Conservation (phyloP, 805 yeast species). For the Schizosaccharomyces cryophilus region DNA sequence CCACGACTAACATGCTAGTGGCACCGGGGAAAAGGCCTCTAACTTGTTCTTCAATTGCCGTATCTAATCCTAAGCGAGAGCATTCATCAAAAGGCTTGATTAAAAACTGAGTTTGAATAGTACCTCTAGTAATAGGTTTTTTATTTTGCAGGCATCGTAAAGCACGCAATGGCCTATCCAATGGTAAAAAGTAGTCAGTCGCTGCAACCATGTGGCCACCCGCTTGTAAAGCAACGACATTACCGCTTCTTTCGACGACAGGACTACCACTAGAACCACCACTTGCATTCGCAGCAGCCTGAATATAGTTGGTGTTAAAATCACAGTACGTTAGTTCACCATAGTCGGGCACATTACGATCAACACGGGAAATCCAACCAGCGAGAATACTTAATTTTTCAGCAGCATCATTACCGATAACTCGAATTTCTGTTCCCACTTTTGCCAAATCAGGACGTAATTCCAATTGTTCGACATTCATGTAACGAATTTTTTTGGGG, state of each 20-base stretch:
- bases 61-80: slow-evolving; percentile 56
- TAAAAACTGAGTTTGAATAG: slow-evolving; percentile 75
- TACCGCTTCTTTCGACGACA: slow-evolving; percentile 70
- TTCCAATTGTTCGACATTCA: slow-evolving; percentile 39
- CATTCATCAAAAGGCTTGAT: slow-evolving; percentile 70
- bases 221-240: slow-evolving; percentile 78
- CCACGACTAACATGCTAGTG: slow-evolving; percentile 66
- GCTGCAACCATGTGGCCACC: slow-evolving; percentile 84
- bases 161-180: slow-evolving; percentile 63
- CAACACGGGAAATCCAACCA: slow-evolving; percentile 62
- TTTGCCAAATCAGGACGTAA: slow-evolving; percentile 43
- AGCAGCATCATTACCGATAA: slow-evolving; percentile 91
- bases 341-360: slow-evolving; percentile 85
- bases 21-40: slow-evolving; percentile 45
- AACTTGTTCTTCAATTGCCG: slow-evolving; percentile 45
- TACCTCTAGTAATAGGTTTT: slow-evolving; percentile 55
- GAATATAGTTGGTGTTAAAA: slow-evolving; percentile 81
- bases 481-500: slow-evolving; percentile 45
- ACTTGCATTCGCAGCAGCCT: slow-evolving; percentile 87
- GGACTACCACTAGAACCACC: slow-evolving; percentile 95
- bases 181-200: slow-evolving; percentile 76
- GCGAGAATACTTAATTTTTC: slow-evolving; percentile 72
- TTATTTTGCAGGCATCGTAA: slow-evolving; percentile 40
- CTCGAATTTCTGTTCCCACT: slow-evolving; percentile 84
- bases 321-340: slow-evolving; percentile 74